Evolutionary conservation across 2,329 filamentous ascomycete species (phyloP), one percentile per base, ranked within the genome.

Genomic region (Aspergillus sp.): DNA sequence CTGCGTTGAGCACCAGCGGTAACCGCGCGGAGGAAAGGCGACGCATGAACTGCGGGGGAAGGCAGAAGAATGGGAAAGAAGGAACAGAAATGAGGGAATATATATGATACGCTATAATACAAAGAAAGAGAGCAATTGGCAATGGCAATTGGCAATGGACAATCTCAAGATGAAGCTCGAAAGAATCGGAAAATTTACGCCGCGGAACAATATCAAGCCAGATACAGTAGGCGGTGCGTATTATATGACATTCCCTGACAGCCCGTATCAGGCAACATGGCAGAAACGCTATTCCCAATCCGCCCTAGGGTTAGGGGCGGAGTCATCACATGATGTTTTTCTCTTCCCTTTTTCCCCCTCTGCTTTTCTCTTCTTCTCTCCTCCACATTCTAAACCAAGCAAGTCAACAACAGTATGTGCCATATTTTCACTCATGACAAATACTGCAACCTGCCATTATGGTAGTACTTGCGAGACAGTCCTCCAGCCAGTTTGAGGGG

Each of bases 401-500:
- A 66, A 61, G 55, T 57, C 46, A 25, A 44, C 43, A 45, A 52
- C 64, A 64, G 60, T 56, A 55, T 38, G 59, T 61, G 63, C 53
- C 57, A 45, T 41, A 49, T 44, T 49, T 30, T 41, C 44, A 23
- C 10, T 12, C 10, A 61, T 58, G 59, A 54, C 56, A 65, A 47
- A 54, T 56, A 30, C 25, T 30, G 25, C 25, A 30, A 54, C 54
- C 56, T 63, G 56, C 55, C 52, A 53, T 54, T 53, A 38, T 53
- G 49, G 50, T 56, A 48, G 52, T 57, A 58, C 60, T 70, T 72
- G 69, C 69, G 53, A 72, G 66, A 72, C 55, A 46, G 62, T 61
- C 47, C 46, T 55, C 66, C 69, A 70, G 67, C 65, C 60, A 66
- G 71, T 73, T 73, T 74, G 71, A 74, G 70, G 70, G 65, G 67